A percentile compares a stretch with the other conserved stretches of the same genome.
Evolutionary conservation across 148 eudicot genomes (phyloP).

Genomic region (Camellia japonica): DNA sequence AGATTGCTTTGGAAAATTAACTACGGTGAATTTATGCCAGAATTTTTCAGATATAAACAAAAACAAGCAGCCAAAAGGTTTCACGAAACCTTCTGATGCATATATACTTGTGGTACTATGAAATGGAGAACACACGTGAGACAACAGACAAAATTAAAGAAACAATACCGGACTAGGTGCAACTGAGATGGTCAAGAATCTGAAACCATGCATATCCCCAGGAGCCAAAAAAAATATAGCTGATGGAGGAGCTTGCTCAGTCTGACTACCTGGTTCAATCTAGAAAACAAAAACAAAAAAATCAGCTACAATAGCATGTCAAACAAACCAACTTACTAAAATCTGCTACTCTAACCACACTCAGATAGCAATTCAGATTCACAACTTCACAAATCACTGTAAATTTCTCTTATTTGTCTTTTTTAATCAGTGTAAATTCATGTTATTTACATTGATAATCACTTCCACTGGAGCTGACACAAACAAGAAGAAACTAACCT

Average conservation of each 20-base stretch:
- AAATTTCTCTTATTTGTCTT: neutral
- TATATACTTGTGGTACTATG: neutral
- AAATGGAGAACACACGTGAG: neutral
- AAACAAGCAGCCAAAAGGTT: neutral
- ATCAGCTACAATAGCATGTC: neutral
- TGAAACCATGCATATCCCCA: constrained; percentile 71
- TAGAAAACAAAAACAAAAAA: constrained; percentile 19
- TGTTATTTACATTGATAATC: neutral
- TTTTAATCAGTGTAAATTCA: no score
- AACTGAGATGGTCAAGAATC: constrained; percentile 88
- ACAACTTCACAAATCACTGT: neutral
- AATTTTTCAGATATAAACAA: neutral
- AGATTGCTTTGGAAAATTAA: neutral
- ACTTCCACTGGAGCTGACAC: neutral
- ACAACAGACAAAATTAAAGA: neutral
- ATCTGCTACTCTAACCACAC: constrained; percentile 5
- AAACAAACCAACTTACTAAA: constrained; percentile 3
- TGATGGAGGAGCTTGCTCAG: constrained; percentile 98
- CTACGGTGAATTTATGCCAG: neutral
- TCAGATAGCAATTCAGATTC: neutral
- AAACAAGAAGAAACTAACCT: neutral
- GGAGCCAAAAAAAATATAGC: constrained; percentile 82
- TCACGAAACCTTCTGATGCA: neutral
- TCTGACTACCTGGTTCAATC: constrained; percentile 99
- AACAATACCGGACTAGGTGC: constrained; percentile 91